phyloP scores from a whole-genome alignment of 225 moss, liverwort and hornwort genomes.

The Antitrichia curtipendula region DNA sequence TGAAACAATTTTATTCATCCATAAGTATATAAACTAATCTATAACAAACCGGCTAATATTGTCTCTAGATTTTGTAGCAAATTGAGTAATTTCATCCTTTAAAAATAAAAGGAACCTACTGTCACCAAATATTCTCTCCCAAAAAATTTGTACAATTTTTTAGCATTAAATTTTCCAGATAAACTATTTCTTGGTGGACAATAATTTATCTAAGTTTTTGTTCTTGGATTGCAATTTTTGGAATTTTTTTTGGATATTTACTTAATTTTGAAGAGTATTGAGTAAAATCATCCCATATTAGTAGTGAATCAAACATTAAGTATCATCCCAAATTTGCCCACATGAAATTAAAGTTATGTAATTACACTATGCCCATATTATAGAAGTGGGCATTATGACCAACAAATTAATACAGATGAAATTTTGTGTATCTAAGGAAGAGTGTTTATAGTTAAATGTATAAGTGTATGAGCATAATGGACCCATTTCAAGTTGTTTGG shows the following conservation, averaged over 20 bases:
- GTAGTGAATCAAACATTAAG: neutral
- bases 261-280: neutral
- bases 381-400: accelerated
- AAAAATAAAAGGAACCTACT: accelerated
- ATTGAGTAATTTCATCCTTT: neutral
- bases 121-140: accelerated
- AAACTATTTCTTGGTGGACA: too few relatives aligned
- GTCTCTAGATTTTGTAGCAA: neutral
- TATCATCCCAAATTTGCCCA: neutral
- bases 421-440: neutral
- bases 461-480: neutral
- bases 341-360: neutral
- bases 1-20: neutral
- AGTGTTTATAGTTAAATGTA: neutral
- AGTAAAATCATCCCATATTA: accelerated
- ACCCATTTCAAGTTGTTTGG: neutral
- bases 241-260: accelerated
- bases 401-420: neutral
- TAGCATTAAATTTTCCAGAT: accelerated
- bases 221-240: accelerated
- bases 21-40: neutral
- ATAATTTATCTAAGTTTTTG: accelerated
- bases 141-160: neutral
- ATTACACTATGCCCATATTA: accelerated
- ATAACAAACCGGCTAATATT: accelerated